These are phyloP conservation scores for Batkoa obscura DNA, from an alignment of 371 early-diverging fungal species.

Conservation along the genomic window DNA sequence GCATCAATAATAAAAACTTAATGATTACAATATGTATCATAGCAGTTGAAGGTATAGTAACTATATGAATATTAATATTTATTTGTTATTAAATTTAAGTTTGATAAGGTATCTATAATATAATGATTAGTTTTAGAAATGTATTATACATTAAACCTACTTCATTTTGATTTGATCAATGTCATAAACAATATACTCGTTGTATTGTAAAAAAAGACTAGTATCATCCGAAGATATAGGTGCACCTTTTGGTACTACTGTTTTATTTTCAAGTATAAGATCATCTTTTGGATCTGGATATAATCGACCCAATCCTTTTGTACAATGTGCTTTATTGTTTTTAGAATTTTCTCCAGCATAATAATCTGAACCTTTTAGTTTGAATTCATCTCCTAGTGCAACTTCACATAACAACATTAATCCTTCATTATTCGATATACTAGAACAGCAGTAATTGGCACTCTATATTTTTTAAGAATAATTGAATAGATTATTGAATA, in stretches of 20 bases:
- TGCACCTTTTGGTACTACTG: constrained; percentile 23
- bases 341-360: constrained; percentile 15
- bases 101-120: background rate
- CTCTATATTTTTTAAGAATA: no score
- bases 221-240: background rate
- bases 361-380: constrained; percentile 23
- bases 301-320: constrained; percentile 28
- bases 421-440: background rate
- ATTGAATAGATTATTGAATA: constrained; percentile 24
- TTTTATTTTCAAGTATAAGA: constrained; percentile 13
- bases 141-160: constrained; percentile 10
- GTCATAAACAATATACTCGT: constrained; percentile 36
- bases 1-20: no score
- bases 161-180: constrained; percentile 25
- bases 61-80: no score
- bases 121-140: background rate
- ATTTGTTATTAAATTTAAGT: background rate
- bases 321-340: constrained; percentile 20
- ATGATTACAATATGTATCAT: no score
- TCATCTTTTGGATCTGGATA: constrained; percentile 22
- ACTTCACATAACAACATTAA: constrained; percentile 37
- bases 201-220: constrained; percentile 13
- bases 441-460: constrained; percentile 18
- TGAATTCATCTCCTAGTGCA: constrained; percentile 29
- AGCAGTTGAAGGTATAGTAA: no score